Evolutionary conservation across 331 rosid species (phyloP).

Genomic region (Acacia concinna): DNA sequence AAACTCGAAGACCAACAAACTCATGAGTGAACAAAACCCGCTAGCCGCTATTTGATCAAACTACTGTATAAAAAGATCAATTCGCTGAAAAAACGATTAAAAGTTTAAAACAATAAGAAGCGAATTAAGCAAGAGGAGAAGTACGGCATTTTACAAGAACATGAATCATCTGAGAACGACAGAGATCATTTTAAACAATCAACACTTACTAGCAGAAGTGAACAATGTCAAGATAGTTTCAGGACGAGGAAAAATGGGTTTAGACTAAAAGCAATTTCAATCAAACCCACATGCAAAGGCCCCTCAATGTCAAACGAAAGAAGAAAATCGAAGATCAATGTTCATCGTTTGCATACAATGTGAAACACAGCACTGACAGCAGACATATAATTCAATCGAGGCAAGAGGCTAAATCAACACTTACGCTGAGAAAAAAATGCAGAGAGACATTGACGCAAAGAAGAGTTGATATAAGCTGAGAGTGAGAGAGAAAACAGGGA

Average conservation of each 20-base stretch:
- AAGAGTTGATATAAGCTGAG: conserved; percentile 13
- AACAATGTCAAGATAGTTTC: conserved; percentile 5
- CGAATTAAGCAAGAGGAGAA: not conserved
- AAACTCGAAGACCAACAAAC: not conserved
- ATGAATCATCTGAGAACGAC: not conserved
- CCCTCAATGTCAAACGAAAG: not conserved
- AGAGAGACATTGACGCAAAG: conserved; percentile 16
- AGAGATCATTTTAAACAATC: conserved; percentile 16
- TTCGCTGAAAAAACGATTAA: not conserved
- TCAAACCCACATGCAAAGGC: not conserved
- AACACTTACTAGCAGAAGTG: not conserved
- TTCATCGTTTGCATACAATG: not conserved
- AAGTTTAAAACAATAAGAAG: not conserved
- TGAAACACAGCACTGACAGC: not conserved
- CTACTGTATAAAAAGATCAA: not conserved
- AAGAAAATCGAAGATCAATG: not conserved
- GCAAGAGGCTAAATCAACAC: conserved; percentile 14
- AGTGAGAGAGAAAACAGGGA: not conserved
- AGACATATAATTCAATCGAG: not conserved
- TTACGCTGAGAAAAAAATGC: not conserved
- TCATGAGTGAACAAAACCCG: not conserved
- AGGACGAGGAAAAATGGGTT: not conserved
- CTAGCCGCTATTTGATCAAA: not conserved
- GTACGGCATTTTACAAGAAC: not conserved
- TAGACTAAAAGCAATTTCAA: conserved; percentile 5